phyloP scores from a whole-genome alignment of 208 protist genomes.

The Angomonas desouzai region DNA sequence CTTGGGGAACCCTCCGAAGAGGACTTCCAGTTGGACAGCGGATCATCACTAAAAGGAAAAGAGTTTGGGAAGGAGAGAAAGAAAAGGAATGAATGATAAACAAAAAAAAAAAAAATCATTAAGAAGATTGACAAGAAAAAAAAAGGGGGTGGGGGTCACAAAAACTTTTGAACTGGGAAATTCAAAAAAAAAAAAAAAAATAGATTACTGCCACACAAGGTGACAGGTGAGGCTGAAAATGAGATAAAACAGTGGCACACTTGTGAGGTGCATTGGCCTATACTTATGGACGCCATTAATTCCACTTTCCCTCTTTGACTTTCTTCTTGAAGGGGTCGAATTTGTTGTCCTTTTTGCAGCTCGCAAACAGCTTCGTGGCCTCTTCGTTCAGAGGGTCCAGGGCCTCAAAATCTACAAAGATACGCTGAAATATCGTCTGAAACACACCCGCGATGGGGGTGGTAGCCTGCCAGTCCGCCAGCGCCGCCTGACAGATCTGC shows the following conservation, averaged over 20 bases:
- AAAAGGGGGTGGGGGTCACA: too few species aligned
- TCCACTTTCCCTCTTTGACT: conserved; percentile 18
- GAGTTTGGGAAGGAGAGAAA: too few species aligned
- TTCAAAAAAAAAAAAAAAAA: background rate
- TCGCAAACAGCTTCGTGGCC: conserved; percentile 24
- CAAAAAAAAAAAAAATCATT: background rate
- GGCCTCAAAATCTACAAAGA: conserved; percentile 46
- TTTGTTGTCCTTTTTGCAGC: conserved; percentile 3
- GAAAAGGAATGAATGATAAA: background rate
- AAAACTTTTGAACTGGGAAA: too few species aligned
- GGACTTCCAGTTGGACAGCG: background rate
- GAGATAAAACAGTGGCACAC: too few species aligned
- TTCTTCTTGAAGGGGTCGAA: conserved; percentile 27
- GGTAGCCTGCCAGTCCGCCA: conserved; percentile 51
- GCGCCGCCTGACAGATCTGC: conserved; percentile 42
- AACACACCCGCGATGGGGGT: conserved; percentile 28
- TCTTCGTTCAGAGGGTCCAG: conserved; percentile 33
- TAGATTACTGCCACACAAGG: background rate
- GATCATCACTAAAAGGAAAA: background rate
- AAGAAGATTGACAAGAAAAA: too few species aligned
- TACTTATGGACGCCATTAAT: background rate
- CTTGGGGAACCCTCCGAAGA: background rate
- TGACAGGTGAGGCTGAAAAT: too few species aligned
- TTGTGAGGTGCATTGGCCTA: too few species aligned
- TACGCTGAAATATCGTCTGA: conserved; percentile 20